These are phyloP conservation scores for Rhodotorula diobovata DNA, from an alignment of 768 basidiomycete genomes.

Conservation along the genomic window DNA sequence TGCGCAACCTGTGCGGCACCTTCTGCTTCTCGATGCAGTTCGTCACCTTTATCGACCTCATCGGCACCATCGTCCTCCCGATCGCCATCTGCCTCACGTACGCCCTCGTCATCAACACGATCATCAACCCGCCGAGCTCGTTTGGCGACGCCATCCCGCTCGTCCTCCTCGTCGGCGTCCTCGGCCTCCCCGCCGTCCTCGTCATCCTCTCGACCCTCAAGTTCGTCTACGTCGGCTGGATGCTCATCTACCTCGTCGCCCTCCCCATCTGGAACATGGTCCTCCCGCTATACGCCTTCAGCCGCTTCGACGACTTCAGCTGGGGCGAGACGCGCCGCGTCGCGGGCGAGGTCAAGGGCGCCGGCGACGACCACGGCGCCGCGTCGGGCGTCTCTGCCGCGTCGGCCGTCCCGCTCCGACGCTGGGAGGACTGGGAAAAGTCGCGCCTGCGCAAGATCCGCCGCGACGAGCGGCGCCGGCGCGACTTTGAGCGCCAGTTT, in stretches of 20 bases:
- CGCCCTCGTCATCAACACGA: constrained; percentile 74
- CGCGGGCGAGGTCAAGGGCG: constrained; percentile 73
- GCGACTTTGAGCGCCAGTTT: constrained; percentile 68
- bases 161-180: constrained; percentile 77
- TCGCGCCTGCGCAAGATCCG: constrained; percentile 84
- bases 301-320: constrained; percentile 99
- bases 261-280: constrained; percentile 95
- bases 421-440: constrained; percentile 99
- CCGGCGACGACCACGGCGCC: constrained; percentile 69
- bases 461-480: constrained; percentile 74
- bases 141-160: constrained; percentile 94
- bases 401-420: constrained; percentile 75
- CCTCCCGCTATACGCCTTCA: constrained; percentile 75
- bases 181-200: constrained; percentile 86
- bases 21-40: constrained; percentile 99
- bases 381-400: constrained; percentile 57
- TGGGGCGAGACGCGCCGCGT: constrained; percentile 99
- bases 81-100: constrained; percentile 90
- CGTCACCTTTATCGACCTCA: constrained; percentile 93
- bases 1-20: constrained; percentile 93
- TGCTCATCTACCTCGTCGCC: constrained; percentile 87
- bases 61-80: constrained; percentile 86
- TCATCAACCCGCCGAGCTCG: constrained; percentile 68
- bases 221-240: constrained; percentile 95
- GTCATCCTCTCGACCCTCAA: constrained; percentile 93